These are phyloP conservation scores for Debaryomyces coudertii DNA, from an alignment of 1,139 yeast species.

Conservation along the genomic window DNA sequence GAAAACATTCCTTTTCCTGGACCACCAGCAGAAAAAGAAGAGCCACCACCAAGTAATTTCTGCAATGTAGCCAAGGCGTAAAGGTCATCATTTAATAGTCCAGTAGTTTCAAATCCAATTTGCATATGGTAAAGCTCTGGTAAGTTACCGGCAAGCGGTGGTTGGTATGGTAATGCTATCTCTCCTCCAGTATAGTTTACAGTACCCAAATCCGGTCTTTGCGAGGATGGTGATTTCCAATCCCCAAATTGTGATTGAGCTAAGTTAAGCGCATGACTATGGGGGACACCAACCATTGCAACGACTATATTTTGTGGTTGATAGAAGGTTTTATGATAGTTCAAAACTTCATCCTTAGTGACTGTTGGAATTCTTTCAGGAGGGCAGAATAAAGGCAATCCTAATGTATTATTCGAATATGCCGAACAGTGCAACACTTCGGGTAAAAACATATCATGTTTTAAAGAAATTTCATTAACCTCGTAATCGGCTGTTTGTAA, in stretches of 20 bases:
- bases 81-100: slow-evolving; percentile 82
- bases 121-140: slow-evolving; percentile 88
- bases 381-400: slow-evolving; percentile 86
- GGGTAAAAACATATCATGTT: slow-evolving; percentile 86
- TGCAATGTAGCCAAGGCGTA: slow-evolving; percentile 91
- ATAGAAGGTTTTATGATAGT: slow-evolving; percentile 69
- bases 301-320: slow-evolving; percentile 84
- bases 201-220: slow-evolving; percentile 41
- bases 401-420: slow-evolving; percentile 70
- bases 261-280: slow-evolving; percentile 66
- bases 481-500: slow-evolving; percentile 79
- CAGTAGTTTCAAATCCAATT: slow-evolving; percentile 85
- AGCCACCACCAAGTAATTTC: slow-evolving; percentile 95
- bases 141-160: slow-evolving; percentile 67
- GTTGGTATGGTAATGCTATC: slow-evolving; percentile 64
- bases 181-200: slow-evolving; percentile 83
- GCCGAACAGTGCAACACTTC: slow-evolving; percentile 88
- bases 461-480: slow-evolving; percentile 75
- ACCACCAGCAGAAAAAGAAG: slow-evolving; percentile 98
- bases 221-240: slow-evolving; percentile 43
- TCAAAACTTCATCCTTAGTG: slow-evolving; percentile 53
- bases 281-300: slow-evolving; percentile 86
- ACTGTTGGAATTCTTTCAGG: slow-evolving; percentile 63
- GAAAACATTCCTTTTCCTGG: slow-evolving; percentile 99
- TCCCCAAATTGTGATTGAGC: slow-evolving; percentile 68